phyloP scores from a whole-genome alignment of 2,329 filamentous ascomycete species.

The Chaetomium globosum region DNA sequence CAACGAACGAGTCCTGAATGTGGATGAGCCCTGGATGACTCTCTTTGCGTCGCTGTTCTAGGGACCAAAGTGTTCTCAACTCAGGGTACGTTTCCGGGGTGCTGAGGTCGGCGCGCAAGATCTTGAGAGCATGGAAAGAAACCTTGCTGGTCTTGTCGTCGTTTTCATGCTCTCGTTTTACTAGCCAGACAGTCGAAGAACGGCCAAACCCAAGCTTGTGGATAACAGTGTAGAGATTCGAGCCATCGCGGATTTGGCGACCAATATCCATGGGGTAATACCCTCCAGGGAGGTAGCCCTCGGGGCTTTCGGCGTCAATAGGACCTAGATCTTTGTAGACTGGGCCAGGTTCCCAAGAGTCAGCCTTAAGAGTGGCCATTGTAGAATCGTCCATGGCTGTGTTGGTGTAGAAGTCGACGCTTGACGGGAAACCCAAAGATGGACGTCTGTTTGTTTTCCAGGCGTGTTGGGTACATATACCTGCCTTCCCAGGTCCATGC shows the following conservation, averaged over 20 bases:
- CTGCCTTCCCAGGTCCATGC: no score
- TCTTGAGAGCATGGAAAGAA: constrained; percentile 9
- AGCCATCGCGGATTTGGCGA: background rate
- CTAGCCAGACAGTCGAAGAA: constrained; percentile 12
- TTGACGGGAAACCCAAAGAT: background rate
- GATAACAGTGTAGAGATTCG: background rate
- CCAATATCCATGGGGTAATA: background rate
- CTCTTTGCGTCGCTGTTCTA: background rate
- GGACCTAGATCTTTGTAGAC: background rate
- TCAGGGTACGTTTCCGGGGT: background rate
- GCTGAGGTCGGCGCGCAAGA: constrained; percentile 4
- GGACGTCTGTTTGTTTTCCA: background rate
- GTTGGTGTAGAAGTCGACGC: background rate
- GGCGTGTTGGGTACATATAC: no score
- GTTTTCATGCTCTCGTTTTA: background rate
- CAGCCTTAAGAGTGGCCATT: background rate
- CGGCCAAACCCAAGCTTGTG: constrained; percentile 12
- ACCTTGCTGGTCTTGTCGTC: no score
- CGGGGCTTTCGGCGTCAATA: background rate
- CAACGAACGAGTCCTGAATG: background rate
- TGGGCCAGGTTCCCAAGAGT: background rate
- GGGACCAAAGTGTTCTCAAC: background rate
- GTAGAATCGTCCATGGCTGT: background rate
- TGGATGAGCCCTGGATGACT: background rate
- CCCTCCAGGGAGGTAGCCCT: background rate